A percentile compares a stretch with the other conserved stretches of the same genome.
Conservation (phyloP, 2,329 filamentous ascomycete species). For the Biscogniauxia sp. region DNA sequence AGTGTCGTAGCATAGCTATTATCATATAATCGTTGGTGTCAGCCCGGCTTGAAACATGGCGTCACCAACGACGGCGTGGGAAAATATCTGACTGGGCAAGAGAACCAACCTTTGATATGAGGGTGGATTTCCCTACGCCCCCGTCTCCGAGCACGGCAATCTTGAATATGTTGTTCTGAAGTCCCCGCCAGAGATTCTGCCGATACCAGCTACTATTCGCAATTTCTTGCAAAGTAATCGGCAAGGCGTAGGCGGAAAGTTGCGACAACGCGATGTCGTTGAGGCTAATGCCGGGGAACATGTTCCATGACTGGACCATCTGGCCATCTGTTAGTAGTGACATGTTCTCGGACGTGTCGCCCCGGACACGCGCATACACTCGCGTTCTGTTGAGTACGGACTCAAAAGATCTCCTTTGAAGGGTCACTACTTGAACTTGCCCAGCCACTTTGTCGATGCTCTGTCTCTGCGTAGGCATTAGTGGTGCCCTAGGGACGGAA, state of each 20-base stretch:
- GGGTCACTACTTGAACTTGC: not conserved
- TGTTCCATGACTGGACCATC: not conserved
- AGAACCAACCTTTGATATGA: not conserved
- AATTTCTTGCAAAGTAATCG: not conserved
- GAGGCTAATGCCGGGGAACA: not conserved
- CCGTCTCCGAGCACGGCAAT: not conserved
- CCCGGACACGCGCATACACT: not conserved
- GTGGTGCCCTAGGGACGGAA: not conserved
- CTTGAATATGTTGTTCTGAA: not conserved
- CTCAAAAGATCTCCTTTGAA: not conserved
- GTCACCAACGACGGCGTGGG: not conserved
- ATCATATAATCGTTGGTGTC: not conserved
- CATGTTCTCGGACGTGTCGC: not conserved
- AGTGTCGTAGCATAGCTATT: not conserved
- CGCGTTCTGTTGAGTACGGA: not conserved
- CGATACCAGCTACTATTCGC: not conserved
- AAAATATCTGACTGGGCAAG: not conserved
- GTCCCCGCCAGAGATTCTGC: not conserved
- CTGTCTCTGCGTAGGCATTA: not conserved
- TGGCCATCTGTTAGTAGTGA: not conserved
- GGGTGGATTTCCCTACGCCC: not conserved
- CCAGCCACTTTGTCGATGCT: not conserved
- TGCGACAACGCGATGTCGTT: not conserved
- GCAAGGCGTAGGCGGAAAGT: not conserved
- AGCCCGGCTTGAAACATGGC: not conserved